Evolutionary conservation across 2,329 filamentous ascomycete genomes (phyloP), one percentile per base, ranked within the genome.

Genomic region (Paracamarosporium sp.): DNA sequence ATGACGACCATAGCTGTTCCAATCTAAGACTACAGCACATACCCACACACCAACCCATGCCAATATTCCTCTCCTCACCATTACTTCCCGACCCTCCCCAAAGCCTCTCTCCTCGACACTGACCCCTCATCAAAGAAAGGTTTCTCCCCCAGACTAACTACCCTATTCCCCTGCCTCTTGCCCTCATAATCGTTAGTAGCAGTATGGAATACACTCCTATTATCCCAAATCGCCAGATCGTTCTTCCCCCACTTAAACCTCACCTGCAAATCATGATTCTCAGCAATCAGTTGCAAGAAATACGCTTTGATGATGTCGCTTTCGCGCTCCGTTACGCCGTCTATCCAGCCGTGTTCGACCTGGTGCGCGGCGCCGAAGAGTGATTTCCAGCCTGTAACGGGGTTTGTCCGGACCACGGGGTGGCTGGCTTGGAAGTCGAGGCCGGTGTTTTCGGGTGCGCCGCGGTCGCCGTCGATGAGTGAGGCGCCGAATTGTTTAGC

Each of bases 161-260:
- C 46, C 6, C 46, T n/a, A n/a, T 35, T 36, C 28, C 30, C 46
- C 46, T 50, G 28, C 28, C 46, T 25, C 20, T 50, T 30, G 12
- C 78, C 79, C 20, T 80, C 79, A 44, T 88, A 88, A 63, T 90
- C 88, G 61, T 83, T 87, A 0, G 85, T 89, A 0, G 85, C 86
- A 30, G 82, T 83, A 61, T 87, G 85, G 63, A 84, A 86, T 0
- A 79, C 81, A 53, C 81, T 83, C 8, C 85, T 76, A 60, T 90
- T 90, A 66, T 90, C 87, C 88, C 88, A 90, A 56, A 90, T 86
- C 1, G 86, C 82, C 73, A 67, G 41, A 48, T 68, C 66, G 22
- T 84, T 82, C 59, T 81, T 81, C 67, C 76, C 70, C 82, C 82
- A 85, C 60, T 78, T 76, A 62, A 81, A 78, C 20, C 82, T 64